Base-by-base conservation (phyloP, 805 yeast genomes). In the Kregervanrija delftensis region DNA sequence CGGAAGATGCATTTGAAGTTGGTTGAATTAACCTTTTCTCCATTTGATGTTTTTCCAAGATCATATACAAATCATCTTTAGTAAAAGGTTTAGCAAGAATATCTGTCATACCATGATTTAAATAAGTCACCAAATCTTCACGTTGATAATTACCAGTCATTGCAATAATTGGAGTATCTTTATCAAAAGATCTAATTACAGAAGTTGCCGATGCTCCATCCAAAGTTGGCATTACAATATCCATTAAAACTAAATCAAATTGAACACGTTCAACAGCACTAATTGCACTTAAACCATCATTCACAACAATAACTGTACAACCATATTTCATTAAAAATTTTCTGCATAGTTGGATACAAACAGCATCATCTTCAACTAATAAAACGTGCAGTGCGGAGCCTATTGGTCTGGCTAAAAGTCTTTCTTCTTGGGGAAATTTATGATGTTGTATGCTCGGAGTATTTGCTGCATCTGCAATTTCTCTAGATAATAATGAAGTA, bases 11-110 rank as follows among this genome's bases (percentile, higher is more conserved):
- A 22, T 34, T 28, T 3, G 43, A 22, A 22, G 36, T 37, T 2
- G 60, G 60, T 30, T 53, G 55, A 11, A 57, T 55, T 40, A 60
- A 51, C 40, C 48, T 48, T n/a, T 56, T 67, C 30, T 75, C 70
- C 46, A 77, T 73, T 43, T 84, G 69, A 60, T 86, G 88, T 54
- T 89, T 84, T 50, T 84, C 81, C 43, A 91, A 67, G 57, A 89
- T 86, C 49, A 80, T 72, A 57, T 82, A 86, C 46, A 93, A 69
- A 59, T 87, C 96, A 52, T 82, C 86, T 58, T 86, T 88, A 2
- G 95, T 84, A 61, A 93, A 93, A 1, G 99, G 99, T 59, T 93
- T 88, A 4, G 96, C 95, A 50, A 93, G 69, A 33, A 93, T 87
- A 63, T 88, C 96, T 47, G 86, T 82, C 87, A 89, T 89, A 4